Percentiles rank a stretch among this genome's conserved stretches.
Conservation (phyloP, 2,329 filamentous ascomycete genomes). For the Ceratocystis cacaofunesta region DNA sequence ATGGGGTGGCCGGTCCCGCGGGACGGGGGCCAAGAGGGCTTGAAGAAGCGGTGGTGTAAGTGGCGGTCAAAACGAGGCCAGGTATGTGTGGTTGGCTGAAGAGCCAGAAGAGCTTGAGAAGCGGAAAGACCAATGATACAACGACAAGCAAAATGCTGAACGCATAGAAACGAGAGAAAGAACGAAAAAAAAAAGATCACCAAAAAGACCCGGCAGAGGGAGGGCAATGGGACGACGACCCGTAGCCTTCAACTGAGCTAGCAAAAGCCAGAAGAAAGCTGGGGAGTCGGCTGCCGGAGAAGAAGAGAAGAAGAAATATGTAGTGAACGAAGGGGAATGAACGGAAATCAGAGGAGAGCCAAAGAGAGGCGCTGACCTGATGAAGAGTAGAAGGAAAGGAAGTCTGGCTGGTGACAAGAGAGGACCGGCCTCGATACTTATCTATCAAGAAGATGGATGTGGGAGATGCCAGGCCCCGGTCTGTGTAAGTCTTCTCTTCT, state of each 20-base stretch:
- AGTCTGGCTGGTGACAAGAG: neutral
- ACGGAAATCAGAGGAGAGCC: conserved; percentile 1
- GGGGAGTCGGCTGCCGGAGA: neutral
- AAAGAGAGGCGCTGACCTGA: conserved; percentile 5
- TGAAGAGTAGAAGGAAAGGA: conserved; percentile 3
- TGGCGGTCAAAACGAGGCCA: neutral
- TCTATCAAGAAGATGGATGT: neutral
- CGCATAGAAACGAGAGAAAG: neutral
- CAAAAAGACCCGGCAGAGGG: neutral
- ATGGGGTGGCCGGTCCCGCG: neutral
- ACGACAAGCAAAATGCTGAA: neutral
- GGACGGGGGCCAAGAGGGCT: neutral
- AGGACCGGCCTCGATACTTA: conserved; percentile 1
- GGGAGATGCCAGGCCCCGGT: neutral
- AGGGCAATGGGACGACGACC: neutral
- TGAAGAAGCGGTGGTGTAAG: conserved; percentile 1
- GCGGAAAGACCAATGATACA: neutral
- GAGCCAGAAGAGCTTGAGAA: neutral
- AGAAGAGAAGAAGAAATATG: neutral
- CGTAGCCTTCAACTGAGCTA: neutral
- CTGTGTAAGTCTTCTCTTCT: neutral
- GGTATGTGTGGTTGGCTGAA: neutral
- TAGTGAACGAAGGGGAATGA: neutral
- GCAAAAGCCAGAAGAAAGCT: neutral
- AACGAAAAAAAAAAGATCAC: neutral